Percentiles rank a stretch among this genome's conserved stretches.
These are phyloP conservation scores for Lippia alba DNA, from an alignment of 305 asterid species.

Conservation along the genomic window DNA sequence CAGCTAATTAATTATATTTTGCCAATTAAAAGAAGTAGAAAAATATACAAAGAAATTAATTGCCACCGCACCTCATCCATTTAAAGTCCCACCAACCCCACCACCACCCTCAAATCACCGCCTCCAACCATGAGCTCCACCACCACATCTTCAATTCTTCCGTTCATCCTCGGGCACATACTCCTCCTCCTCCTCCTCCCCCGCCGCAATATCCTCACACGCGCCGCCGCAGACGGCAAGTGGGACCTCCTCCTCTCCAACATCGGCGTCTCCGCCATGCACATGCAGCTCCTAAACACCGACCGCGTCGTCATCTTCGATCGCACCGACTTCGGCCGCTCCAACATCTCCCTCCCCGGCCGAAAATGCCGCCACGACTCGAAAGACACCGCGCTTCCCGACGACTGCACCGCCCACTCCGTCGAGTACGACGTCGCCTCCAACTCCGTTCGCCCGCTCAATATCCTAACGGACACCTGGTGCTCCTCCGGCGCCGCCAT, in stretches of 20 bases:
- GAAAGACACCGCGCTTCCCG: constrained; percentile 19
- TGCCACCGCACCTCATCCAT: too few species aligned
- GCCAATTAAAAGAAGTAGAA: too few species aligned
- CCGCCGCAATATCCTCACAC: not conserved
- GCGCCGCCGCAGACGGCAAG: constrained; percentile 28
- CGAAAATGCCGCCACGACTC: constrained; percentile 43
- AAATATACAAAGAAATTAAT: too few species aligned
- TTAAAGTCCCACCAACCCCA: too few species aligned
- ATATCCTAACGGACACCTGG: constrained; percentile 51
- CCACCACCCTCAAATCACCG: too few species aligned
- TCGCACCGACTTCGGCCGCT: constrained; percentile 50
- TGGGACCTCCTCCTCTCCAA: constrained; percentile 41
- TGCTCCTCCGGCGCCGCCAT: constrained; percentile 52
- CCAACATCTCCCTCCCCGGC: constrained; percentile 43
- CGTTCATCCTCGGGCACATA: constrained; percentile 10
- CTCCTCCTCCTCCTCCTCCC: too few species aligned
- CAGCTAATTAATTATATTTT: too few species aligned
- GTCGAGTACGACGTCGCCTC: constrained; percentile 44
- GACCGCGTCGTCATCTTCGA: constrained; percentile 51
- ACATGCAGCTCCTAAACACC: constrained; percentile 53
- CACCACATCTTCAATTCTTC: too few species aligned
- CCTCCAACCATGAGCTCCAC: too few species aligned
- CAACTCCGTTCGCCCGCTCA: constrained; percentile 46
- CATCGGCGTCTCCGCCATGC: constrained; percentile 52
- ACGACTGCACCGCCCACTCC: constrained; percentile 53